A percentile compares a stretch with the other conserved stretches of the same genome.
These are phyloP conservation scores for Astragalus membranaceus DNA, from an alignment of 306 rosid species.

Conservation along the genomic window DNA sequence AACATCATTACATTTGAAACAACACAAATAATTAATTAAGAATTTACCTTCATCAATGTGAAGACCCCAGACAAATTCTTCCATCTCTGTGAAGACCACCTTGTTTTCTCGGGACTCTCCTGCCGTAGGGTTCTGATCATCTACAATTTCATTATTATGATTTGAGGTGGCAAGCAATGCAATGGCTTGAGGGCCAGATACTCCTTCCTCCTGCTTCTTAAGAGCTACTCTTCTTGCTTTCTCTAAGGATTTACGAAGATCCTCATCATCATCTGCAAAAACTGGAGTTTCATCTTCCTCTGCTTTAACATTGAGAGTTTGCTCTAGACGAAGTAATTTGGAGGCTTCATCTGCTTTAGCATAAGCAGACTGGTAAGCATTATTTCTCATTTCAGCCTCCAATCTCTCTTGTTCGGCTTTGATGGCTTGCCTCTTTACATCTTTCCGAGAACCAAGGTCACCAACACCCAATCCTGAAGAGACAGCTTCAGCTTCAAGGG, in stretches of 20 bases:
- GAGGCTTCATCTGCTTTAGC: constrained; percentile 92
- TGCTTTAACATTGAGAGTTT: constrained; percentile 35
- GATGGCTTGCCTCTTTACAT: constrained; percentile 54
- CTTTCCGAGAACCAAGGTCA: constrained; percentile 87
- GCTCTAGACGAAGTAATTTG: constrained; percentile 58
- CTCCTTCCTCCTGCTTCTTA: constrained; percentile 56
- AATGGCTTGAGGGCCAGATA: constrained; percentile 68
- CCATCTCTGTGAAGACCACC: constrained; percentile 94
- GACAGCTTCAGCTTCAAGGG: constrained; percentile 93
- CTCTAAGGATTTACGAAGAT: constrained; percentile 70
- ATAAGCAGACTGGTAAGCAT: constrained; percentile 80
- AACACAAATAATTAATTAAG: background rate
- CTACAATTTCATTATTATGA: constrained; percentile 38
- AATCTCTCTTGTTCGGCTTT: constrained; percentile 66
- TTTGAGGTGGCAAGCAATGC: constrained; percentile 64
- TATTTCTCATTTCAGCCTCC: constrained; percentile 73
- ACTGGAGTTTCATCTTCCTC: constrained; percentile 60
- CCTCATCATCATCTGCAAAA: constrained; percentile 81
- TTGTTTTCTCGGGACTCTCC: constrained; percentile 73
- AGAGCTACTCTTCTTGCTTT: constrained; percentile 74
- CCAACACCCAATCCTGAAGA: constrained; percentile 86
- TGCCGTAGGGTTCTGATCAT: constrained; percentile 38
- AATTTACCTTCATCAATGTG: constrained; percentile 84
- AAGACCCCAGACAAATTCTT: constrained; percentile 95
- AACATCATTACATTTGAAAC: background rate